Base-by-base conservation (phyloP, 768 basidiomycete species). In the Russula ochroleuca region DNA sequence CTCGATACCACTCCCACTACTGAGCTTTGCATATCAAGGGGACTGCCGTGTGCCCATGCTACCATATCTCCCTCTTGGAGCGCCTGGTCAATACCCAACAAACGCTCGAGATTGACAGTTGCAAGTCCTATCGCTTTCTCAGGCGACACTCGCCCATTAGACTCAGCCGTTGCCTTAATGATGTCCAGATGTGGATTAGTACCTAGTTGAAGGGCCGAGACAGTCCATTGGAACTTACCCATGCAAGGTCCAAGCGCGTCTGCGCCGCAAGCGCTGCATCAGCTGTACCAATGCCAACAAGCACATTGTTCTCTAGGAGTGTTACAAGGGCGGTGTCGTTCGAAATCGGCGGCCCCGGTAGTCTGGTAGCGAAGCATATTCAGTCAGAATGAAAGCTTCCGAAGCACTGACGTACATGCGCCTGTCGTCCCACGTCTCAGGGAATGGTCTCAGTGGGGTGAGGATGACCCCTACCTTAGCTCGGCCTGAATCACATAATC, bases 401-500 rank as follows among this genome's bases (percentile, higher is more conserved):
- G 35, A n/a, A 6, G 49, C 54, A 37, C 21, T 17, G 8, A 68
- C 85, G 68, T 68, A 86, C 86, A 87, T 81, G 61, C 90, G 76
- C 52, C 81, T 78, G 48, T 78, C 71, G 58, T 90, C 84, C 91
- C 91, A 94, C 3, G 73, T 74, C 3, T 61, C 67, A 0, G 90
- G 89, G 75, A 80, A 88, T 0, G 87, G 83, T 47, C 90, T 76
- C 0, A 84, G 72, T 6, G 82, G 82, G 0, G 81, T 77, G 28
- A 94, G 75, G 31, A 94, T 81, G n/a, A 93, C 87, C 45, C 86
- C 86, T 3, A 94, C 81, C 47, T 85, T 85, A 3, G 93, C 81
- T 10, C 78, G 77, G 1, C 86, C 86, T 23, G 74, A 69, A 2
- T 37, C 25, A 37, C 31, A 21, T 35, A 7, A 38, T 65, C 48